Evolutionary conservation across 257 asterid genomes (phyloP), one percentile per base, ranked within the genome.

Genomic region (Lavandula angustifolia): DNA sequence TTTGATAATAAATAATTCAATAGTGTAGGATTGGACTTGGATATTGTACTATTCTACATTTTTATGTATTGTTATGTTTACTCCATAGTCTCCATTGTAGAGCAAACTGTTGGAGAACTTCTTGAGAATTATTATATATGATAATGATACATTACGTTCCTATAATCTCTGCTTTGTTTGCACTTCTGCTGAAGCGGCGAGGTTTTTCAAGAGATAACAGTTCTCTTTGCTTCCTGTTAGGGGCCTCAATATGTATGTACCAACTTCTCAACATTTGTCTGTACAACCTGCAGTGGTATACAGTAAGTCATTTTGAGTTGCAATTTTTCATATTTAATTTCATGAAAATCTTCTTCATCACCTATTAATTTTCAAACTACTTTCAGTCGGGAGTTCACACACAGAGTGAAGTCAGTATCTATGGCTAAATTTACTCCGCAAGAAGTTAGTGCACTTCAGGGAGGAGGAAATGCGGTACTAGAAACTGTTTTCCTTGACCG

Each of bases 381-480:
- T 69, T 82, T 80, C 92, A 92, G 98, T 76, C 97, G 98, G 60
- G 98, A 92, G 80, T 92, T 92, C 75, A 92, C 98, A 10, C 98
- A 92, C 75, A 72, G 98, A 77, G 97, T 92, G 41, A 92, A 92
- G 81, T 92, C 98, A 0, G 84, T 92, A 69, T 92, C 98, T 61
- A 87, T 92, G 98, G 97, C 98, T 73, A 92, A 89, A 77, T 92
- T 92, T 82, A 81, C 97, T 44, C 74, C 95, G 29, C 97, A 87
- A 80, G 98, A 92, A 92, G 95, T 92, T 68, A 89, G 95, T 75
- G 97, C 97, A n/a, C 97, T 92, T 73, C 95, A 92, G 79, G 97
- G 96, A 68, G 97, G 98, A 64, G 98, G 97, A 57, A 92, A 92
- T 78, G 94, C 95, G 86, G 98, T 92, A 85, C 38, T 51, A 53